Conservation (phyloP, 805 yeast genomes). For the Monosporozyma solicola region DNA sequence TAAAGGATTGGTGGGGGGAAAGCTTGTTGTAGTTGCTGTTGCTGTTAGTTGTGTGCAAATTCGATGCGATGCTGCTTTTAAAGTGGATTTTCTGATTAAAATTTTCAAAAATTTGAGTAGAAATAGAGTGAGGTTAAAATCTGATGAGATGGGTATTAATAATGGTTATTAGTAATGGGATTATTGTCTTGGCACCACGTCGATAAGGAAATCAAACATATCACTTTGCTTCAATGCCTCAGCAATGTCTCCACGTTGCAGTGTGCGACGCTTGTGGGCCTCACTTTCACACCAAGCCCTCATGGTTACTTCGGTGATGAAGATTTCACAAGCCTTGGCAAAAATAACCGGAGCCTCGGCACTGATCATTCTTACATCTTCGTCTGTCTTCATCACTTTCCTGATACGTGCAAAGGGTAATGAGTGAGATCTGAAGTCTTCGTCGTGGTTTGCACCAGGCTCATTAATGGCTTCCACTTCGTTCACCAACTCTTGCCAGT, state of each 20-base stretch:
- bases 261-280: constrained; percentile 86
- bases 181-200: constrained; percentile 80
- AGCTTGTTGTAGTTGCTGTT: background rate
- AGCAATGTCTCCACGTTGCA: constrained; percentile 90
- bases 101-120: constrained; percentile 40
- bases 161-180: background rate
- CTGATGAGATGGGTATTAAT: background rate
- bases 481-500: constrained; percentile 95
- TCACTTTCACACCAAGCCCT: constrained; percentile 99
- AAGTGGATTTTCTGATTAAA: constrained; percentile 10
- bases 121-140: background rate
- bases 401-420: constrained; percentile 93
- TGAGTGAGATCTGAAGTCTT: constrained; percentile 89
- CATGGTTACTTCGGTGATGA: constrained; percentile 95
- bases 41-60: background rate
- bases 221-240: constrained; percentile 91
- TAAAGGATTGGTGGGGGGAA: background rate
- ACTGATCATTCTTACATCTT: constrained; percentile 92
- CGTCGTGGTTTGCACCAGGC: constrained; percentile 49
- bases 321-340: constrained; percentile 96
- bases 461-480: constrained; percentile 52
- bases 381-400: constrained; percentile 96
- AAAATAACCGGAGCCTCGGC: constrained; percentile 97
- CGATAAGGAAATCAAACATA: constrained; percentile 95
- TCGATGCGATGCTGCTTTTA: background rate